These are phyloP conservation scores for Phytophthora pistaciae DNA, from an alignment of 352 stramenopile genomes.

Conservation along the genomic window DNA sequence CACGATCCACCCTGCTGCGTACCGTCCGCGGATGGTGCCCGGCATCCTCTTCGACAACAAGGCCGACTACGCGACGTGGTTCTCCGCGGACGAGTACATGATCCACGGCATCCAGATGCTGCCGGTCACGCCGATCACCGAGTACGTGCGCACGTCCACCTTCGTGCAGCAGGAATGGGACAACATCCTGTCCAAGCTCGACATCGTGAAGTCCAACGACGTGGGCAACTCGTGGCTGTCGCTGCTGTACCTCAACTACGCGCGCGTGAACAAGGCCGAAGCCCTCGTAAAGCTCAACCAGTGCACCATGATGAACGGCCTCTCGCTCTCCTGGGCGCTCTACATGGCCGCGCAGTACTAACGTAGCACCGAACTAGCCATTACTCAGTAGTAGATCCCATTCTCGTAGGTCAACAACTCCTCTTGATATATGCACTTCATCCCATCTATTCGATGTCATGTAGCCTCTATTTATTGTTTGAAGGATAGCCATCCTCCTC, in stretches of 20 bases:
- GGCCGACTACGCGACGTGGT: slow-evolving; percentile 83
- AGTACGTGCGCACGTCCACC: slow-evolving; percentile 59
- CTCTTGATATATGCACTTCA: neutral
- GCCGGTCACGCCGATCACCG: slow-evolving; percentile 64
- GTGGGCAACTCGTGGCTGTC: slow-evolving; percentile 65
- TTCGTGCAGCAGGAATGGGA: slow-evolving; percentile 78
- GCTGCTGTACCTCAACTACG: slow-evolving; percentile 81
- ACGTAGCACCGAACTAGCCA: slow-evolving; percentile 3
- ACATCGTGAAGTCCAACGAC: slow-evolving; percentile 54
- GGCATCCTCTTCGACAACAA: slow-evolving; percentile 89
- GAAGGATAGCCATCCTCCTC: neutral
- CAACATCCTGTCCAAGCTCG: slow-evolving; percentile 51
- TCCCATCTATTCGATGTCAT: neutral
- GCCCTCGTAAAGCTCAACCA: slow-evolving; percentile 68
- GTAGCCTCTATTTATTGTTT: slow-evolving; percentile 1
- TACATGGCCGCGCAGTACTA: slow-evolving; percentile 64
- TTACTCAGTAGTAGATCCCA: neutral
- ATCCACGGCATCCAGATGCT: slow-evolving; percentile 89
- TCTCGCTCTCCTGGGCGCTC: slow-evolving; percentile 84
- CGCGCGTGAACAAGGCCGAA: slow-evolving; percentile 52
- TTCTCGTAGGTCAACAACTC: neutral
- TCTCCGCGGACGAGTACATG: slow-evolving; percentile 68
- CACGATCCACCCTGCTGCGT: slow-evolving; percentile 54
- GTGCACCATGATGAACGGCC: slow-evolving; percentile 72
- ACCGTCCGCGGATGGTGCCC: slow-evolving; percentile 59